Conservation (phyloP, 1,139 yeast species). For the Torulaspora pretoriensis region DNA sequence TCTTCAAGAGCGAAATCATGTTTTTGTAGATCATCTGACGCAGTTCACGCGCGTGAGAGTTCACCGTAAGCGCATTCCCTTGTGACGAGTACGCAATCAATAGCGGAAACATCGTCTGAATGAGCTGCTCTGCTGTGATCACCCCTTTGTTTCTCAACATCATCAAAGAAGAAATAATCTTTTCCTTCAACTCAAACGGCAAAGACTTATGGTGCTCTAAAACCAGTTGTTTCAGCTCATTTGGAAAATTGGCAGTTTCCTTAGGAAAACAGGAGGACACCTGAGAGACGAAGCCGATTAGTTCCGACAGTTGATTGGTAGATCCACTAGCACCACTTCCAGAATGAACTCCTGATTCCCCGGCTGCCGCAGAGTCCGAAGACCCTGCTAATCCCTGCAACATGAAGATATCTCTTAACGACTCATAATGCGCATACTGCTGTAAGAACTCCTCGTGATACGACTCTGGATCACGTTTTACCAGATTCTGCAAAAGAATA, state of each 20-base stretch:
- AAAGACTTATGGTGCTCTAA: constrained; percentile 73
- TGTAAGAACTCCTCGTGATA: constrained; percentile 90
- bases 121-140: constrained; percentile 72
- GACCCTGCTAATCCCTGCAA: constrained; percentile 32
- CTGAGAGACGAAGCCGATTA: constrained; percentile 87
- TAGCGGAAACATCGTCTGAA: constrained; percentile 85
- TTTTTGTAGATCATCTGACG: constrained; percentile 80
- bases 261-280: constrained; percentile 87
- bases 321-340: constrained; percentile 40
- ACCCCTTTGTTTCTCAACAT: constrained; percentile 86
- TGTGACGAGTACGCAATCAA: constrained; percentile 49
- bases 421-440: constrained; percentile 88
- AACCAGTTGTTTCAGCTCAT: constrained; percentile 66
- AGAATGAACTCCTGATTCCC: constrained; percentile 15
- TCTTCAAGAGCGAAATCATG: constrained; percentile 69
- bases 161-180: constrained; percentile 81
- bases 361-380: constrained; percentile 15
- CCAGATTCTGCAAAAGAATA: constrained; percentile 84
- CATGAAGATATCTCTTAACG: constrained; percentile 80
- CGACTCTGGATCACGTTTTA: constrained; percentile 88
- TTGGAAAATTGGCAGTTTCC: constrained; percentile 80
- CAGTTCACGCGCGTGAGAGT: constrained; percentile 73
- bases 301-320: constrained; percentile 70
- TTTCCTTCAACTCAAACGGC: constrained; percentile 82
- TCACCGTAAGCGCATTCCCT: constrained; percentile 44